phyloP scores from a whole-genome alignment of 1,139 yeast genomes.

The Scheffersomyces stambukii region DNA sequence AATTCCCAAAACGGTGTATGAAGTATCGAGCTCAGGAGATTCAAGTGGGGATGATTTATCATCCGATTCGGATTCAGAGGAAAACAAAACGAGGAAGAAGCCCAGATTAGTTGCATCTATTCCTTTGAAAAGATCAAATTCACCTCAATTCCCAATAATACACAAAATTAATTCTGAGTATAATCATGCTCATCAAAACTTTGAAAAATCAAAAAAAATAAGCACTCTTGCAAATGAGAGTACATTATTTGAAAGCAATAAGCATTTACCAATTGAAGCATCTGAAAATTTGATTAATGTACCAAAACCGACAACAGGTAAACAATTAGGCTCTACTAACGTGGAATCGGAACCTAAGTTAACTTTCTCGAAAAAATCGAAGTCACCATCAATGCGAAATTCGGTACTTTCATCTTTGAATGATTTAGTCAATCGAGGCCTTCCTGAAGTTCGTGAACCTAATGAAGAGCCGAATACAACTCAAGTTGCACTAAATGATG shows the following conservation, averaged over 20 bases:
- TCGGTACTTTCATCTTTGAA: slow-evolving; percentile 47
- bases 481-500: slow-evolving; percentile 7
- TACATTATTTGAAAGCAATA: no score
- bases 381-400: slow-evolving; percentile 12
- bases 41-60: slow-evolving; percentile 7
- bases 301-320: slow-evolving; percentile 17
- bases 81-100: slow-evolving; percentile 7
- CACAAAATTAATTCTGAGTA: no score
- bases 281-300: not conserved
- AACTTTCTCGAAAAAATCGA: not conserved
- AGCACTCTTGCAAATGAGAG: no score
- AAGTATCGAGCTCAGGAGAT: no score
- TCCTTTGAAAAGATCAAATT: slow-evolving; percentile 7
- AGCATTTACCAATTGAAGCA: not conserved
- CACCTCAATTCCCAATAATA: slow-evolving; percentile 3
- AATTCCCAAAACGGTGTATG: no score
- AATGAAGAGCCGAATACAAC: slow-evolving; percentile 9
- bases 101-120: slow-evolving; percentile 14
- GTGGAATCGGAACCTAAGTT: no score
- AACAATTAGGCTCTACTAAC: not conserved
- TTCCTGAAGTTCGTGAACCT: slow-evolving; percentile 58
- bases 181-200: no score
- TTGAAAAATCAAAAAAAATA: no score
- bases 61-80: slow-evolving; percentile 9
- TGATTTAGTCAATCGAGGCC: slow-evolving; percentile 55